A percentile compares a stretch with the other conserved stretches of the same genome.
These are phyloP conservation scores for Coprinellus micaceus DNA, from an alignment of 768 basidiomycete species.

Conservation along the genomic window DNA sequence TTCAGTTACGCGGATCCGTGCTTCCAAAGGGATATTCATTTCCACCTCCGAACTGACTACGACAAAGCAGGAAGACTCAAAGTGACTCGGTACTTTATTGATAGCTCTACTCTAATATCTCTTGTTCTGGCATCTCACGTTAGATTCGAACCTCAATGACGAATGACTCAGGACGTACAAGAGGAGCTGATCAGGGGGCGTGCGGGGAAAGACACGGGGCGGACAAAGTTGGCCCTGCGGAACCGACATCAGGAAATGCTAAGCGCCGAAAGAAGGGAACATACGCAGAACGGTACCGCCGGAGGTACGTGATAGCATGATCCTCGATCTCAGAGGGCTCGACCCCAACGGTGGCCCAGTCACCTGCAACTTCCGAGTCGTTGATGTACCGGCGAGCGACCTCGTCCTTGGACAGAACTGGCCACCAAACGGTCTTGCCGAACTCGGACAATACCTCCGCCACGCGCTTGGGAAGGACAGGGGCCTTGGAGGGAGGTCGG, in stretches of 20 bases:
- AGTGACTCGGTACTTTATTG: background rate
- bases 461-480: conserved; percentile 70
- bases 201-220: conserved; percentile 61
- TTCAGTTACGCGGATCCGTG: background rate
- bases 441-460: conserved; percentile 61
- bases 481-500: conserved; percentile 65
- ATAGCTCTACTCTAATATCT: too few species aligned
- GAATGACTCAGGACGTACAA: too few species aligned
- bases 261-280: conserved; percentile 30
- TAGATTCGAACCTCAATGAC: too few species aligned
- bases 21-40: background rate
- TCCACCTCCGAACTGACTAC: background rate
- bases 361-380: conserved; percentile 69
- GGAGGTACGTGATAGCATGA: conserved; percentile 84
- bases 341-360: conserved; percentile 83
- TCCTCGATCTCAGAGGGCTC: conserved; percentile 78
- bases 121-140: too few species aligned
- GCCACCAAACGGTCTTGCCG: conserved; percentile 85
- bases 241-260: conserved; percentile 9
- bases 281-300: conserved; percentile 86
- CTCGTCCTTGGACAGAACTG: conserved; percentile 86
- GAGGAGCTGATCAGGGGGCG: background rate
- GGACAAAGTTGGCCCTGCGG: conserved; percentile 59
- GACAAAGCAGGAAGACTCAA: background rate
- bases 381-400: conserved; percentile 83